Evolutionary conservation across 495 filamentous ascomycete species (phyloP).

Genomic region (Saxophila tyrrhenica): DNA sequence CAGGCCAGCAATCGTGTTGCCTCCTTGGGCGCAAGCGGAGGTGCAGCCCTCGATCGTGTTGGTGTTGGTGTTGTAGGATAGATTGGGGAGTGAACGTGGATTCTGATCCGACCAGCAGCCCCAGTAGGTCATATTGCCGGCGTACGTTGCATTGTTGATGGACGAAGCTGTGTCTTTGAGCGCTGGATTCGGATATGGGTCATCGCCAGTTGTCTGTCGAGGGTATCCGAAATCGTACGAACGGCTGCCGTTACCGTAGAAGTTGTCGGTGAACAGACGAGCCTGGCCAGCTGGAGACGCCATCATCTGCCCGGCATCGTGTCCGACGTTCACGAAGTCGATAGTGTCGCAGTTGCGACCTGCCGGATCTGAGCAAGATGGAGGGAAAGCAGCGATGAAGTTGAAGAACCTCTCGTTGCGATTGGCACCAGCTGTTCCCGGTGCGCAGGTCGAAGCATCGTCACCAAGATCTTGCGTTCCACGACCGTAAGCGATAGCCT

Average conservation of each 20-base stretch:
- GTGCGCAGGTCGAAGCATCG: constrained; percentile 15
- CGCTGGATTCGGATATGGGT: constrained; percentile 14
- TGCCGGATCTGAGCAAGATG: constrained; percentile 7
- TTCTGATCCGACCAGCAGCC: constrained; percentile 18
- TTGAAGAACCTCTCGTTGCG: constrained; percentile 21
- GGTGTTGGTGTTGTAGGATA: constrained; percentile 4
- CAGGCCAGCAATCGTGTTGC: constrained; percentile 28
- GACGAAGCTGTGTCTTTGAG: background rate
- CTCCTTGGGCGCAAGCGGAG: constrained; percentile 17
- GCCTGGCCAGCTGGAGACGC: constrained; percentile 14
- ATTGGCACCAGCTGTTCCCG: constrained; percentile 12
- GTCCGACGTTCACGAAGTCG: constrained; percentile 14
- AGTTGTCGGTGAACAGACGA: constrained; percentile 21
- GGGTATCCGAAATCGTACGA: constrained; percentile 18
- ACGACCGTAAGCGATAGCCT: constrained; percentile 11
- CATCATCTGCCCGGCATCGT: constrained; percentile 18
- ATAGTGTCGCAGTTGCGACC: constrained; percentile 15
- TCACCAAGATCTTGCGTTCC: constrained; percentile 16
- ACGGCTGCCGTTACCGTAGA: constrained; percentile 11
- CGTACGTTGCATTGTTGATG: constrained; percentile 12
- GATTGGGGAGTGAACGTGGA: constrained; percentile 1
- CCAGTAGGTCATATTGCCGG: constrained; percentile 16
- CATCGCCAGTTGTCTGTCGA: constrained; percentile 15
- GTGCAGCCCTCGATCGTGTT: constrained; percentile 20
- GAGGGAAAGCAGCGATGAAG: constrained; percentile 17